Percentiles rank a stretch among this genome's conserved stretches.
These are phyloP conservation scores for Aeminium ludgeri DNA, from an alignment of 495 filamentous ascomycete genomes.

Conservation along the genomic window DNA sequence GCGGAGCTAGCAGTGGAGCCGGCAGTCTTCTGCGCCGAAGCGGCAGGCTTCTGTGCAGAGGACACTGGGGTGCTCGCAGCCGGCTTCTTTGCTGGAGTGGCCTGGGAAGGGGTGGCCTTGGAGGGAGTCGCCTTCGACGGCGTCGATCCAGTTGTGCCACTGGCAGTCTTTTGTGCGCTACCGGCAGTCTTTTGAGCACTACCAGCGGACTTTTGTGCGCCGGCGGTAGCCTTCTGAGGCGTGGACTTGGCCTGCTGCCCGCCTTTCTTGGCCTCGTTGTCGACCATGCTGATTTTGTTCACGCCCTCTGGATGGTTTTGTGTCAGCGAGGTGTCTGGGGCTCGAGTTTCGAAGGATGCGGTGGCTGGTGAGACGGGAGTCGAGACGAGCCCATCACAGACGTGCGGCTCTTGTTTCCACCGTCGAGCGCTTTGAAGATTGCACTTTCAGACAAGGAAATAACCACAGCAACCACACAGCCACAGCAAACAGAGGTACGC, in stretches of 20 bases:
- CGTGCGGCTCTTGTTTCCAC: too few species aligned
- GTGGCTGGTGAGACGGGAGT: too few species aligned
- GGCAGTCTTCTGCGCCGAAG: too few species aligned
- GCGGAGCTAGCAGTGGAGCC: slow-evolving; percentile 5
- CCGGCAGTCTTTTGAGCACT: too few species aligned
- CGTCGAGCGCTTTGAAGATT: too few species aligned
- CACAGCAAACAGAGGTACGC: not conserved
- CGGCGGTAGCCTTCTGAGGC: too few species aligned
- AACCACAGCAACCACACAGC: not conserved
- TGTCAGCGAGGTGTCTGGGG: not conserved
- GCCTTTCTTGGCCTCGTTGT: slow-evolving; percentile 11
- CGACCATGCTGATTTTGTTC: slow-evolving; percentile 12
- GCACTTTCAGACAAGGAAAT: not conserved
- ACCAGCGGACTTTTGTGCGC: not conserved
- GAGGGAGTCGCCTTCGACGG: slow-evolving; percentile 3
- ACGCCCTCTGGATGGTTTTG: slow-evolving; percentile 3
- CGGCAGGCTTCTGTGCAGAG: not conserved
- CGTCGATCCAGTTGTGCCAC: not conserved
- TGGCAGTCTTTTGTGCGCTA: not conserved
- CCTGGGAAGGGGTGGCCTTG: not conserved
- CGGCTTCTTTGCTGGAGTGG: slow-evolving; percentile 5
- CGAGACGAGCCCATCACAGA: too few species aligned
- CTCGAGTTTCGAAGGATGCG: not conserved
- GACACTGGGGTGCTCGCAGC: slow-evolving; percentile 3
- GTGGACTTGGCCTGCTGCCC: too few species aligned